Conservation (phyloP, 129 eudicot species). For the sunflower (Helianthus annuus) region DNA sequence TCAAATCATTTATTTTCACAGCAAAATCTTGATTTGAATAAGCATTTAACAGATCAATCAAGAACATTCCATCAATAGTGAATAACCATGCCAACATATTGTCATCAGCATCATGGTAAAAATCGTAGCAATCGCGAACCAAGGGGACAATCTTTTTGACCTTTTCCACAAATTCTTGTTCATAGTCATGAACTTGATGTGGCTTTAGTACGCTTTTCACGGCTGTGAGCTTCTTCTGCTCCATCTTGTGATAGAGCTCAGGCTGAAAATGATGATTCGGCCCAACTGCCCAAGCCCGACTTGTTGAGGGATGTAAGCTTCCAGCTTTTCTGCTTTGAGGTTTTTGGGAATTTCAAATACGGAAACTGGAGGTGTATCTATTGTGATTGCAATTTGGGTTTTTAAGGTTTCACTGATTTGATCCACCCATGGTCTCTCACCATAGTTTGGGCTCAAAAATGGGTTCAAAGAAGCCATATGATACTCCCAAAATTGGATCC, state of each 20-base stretch:
- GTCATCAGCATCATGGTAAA: conserved; percentile 19
- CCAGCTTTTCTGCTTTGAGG: conserved; percentile 30
- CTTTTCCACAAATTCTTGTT: conserved; percentile 24
- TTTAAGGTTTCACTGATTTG: conserved; percentile 34
- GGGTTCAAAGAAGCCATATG: conserved; percentile 20
- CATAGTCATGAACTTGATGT: not conserved
- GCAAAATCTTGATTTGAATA: conserved; percentile 14
- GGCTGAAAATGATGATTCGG: conserved; percentile 44
- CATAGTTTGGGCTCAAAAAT: conserved; percentile 18
- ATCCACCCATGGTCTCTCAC: conserved; percentile 35
- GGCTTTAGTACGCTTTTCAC: conserved; percentile 26
- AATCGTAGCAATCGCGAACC: conserved; percentile 41
- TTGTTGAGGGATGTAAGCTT: conserved; percentile 47
- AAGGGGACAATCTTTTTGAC: conserved; percentile 28
- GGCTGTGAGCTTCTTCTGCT: conserved; percentile 48
- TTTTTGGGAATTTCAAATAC: conserved; percentile 42
- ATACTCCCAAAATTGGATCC: not conserved
- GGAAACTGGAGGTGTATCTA: conserved; percentile 33
- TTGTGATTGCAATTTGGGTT: conserved; percentile 24
- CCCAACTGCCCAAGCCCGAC: conserved; percentile 56
- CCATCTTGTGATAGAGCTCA: conserved; percentile 44
- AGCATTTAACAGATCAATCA: conserved; percentile 34
- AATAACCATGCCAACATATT: conserved; percentile 45
- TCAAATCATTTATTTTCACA: conserved; percentile 30
- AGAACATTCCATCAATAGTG: conserved; percentile 47